Evolutionary conservation across 2,329 filamentous ascomycete genomes (phyloP), one percentile per base, ranked within the genome.

Genomic region (Aspergillus quadricinctus): DNA sequence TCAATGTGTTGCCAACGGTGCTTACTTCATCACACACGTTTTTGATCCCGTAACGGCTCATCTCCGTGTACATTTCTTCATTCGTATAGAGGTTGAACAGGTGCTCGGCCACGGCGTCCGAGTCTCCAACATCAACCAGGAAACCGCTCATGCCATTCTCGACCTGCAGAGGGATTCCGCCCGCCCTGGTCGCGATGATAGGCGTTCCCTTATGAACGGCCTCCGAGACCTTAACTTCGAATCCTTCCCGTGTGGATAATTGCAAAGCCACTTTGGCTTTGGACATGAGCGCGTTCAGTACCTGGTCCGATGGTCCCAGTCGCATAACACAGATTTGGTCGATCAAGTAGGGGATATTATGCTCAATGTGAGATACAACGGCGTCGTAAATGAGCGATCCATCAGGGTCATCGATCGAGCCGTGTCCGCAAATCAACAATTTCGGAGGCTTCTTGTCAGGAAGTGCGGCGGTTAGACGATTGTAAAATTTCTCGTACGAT

Each of bases 161-260:
- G 55, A 94, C 82, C 69, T 94, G 90, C 4, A 93, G 78, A 1
- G 89, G 89, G 53, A 94, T 92, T 10, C 90, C 90, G n/a, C 90
- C 90, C 1, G 87, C 86, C 21, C 80, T 79, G 1, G 88, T 90
- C 3, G 87, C 88, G 60, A 94, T 90, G 65, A 92, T 82, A 1
- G 90, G 90, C 2, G 88, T 84, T 14, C 89, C 89, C 48, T 91
- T 90, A 68, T 92, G 89, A 23, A 93, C 79, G 1, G 88, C 89
- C 73, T 94, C 90, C 0, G 88, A 91, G 4, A 94, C 89, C 73
- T 94, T 94, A 64, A 94, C 87, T 72, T 94, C 90, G 64, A 94
- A 94, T 0, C 90, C 89, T 69, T 94, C 90, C 37, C 88, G 83
- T 0, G 87, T 92, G 2, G 88, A 92, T 5, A 94, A 83, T 72